Percentiles rank a stretch among this genome's conserved stretches.
Conservation (phyloP, 345 rosid species). For the Theobroma cacao region DNA sequence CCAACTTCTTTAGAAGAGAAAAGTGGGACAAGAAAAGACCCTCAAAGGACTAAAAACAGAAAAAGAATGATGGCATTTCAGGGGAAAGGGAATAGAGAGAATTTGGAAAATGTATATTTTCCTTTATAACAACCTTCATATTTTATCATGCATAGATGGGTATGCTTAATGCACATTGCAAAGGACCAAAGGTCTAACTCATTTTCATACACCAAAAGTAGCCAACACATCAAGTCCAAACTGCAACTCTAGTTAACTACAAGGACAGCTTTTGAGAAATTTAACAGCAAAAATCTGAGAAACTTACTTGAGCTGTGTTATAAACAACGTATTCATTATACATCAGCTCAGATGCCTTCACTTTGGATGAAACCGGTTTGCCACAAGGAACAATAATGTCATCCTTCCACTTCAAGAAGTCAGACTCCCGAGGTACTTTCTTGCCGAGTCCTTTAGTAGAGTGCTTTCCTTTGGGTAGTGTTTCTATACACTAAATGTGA, state of each 20-base stretch:
- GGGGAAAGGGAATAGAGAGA: background rate
- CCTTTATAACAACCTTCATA: background rate
- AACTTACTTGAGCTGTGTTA: constrained; percentile 76
- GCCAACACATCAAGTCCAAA: background rate
- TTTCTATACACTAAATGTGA: constrained; percentile 62
- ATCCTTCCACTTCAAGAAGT: constrained; percentile 76
- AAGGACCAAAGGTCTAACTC: background rate
- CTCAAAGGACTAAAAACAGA: background rate
- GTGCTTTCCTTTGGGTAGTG: constrained; percentile 88
- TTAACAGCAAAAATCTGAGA: background rate
- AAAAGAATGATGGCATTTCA: background rate
- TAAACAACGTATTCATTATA: constrained; percentile 92
- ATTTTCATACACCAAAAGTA: background rate
- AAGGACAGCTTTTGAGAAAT: background rate
- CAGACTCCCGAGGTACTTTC: constrained; percentile 68
- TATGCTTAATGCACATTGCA: background rate
- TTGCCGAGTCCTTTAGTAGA: constrained; percentile 95
- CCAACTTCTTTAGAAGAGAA: too few species aligned
- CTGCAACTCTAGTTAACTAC: background rate
- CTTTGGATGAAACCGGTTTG: constrained; percentile 75
- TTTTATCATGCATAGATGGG: background rate
- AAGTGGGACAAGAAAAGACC: too few species aligned
- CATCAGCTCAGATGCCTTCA: constrained; percentile 79
- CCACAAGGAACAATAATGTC: constrained; percentile 88
- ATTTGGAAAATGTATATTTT: background rate